phyloP scores from a whole-genome alignment of 768 basidiomycete genomes.

The Kwoniella mangroviensis region DNA sequence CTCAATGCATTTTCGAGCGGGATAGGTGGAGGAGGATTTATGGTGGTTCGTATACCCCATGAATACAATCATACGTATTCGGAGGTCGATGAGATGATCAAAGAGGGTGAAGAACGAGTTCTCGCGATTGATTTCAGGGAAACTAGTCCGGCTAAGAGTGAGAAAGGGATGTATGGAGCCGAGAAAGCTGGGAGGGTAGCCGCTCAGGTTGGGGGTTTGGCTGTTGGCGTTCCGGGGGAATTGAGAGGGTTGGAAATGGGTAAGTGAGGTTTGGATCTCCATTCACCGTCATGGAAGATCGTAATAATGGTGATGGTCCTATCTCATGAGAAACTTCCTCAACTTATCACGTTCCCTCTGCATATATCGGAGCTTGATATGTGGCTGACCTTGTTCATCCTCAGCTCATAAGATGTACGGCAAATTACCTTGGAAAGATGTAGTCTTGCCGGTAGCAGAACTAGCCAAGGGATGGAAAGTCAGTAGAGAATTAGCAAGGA shows the following conservation, averaged over 20 bases:
- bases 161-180: conserved; percentile 73
- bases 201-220: conserved; percentile 74
- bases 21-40: conserved; percentile 57
- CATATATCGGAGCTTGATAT: too few species aligned
- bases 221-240: conserved; percentile 91
- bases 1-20: conserved; percentile 84
- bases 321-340: too few species aligned
- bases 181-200: conserved; percentile 61
- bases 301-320: too few species aligned
- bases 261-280: conserved; percentile 22
- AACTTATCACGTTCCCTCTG: too few species aligned
- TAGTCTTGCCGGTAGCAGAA: conserved; percentile 74
- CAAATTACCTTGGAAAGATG: conserved; percentile 72
- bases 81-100: conserved; percentile 11
- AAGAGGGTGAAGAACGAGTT: conserved; percentile 25
- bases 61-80: conserved; percentile 61
- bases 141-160: conserved; percentile 74
- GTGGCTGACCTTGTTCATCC: background rate
- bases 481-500: conserved; percentile 72
- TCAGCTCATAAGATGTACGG: conserved; percentile 80
- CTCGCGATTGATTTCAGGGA: conserved; percentile 82
- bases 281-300: too few species aligned
- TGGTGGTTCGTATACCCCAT: conserved; percentile 45
- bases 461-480: conserved; percentile 82
- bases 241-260: conserved; percentile 77